Evolutionary conservation across 257 asterid species (phyloP), one percentile per base, ranked within the genome.

Genomic region (Marsdenia floribunda): DNA sequence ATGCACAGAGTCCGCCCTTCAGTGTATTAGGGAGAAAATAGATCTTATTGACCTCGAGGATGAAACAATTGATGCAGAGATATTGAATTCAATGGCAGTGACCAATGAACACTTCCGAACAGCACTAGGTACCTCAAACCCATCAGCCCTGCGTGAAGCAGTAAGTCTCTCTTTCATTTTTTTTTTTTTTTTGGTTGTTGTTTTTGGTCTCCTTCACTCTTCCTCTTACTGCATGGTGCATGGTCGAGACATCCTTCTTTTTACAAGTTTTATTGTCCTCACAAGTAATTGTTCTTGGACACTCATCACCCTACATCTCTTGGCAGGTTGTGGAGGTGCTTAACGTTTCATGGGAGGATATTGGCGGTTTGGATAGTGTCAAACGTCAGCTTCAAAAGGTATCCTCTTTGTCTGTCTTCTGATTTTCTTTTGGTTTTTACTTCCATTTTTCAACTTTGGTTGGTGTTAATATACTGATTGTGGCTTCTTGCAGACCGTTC

Each of bases 311-410:
- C 70, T 70, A 24, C 68, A 19, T 21, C 57, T 38, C 24, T 77
- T 79, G 69, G 73, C 73, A 86, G 88, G 90, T 84, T 47, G 91
- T 85, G 42, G 89, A 87, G 83, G 91, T 85, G 22, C 89, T 89
- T 29, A 81, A 87, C 35, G 85, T 85, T 21, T 79, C 86, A 2
- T 87, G 91, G 91, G 78, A 78, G n/a, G 91, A 85, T 64, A 85
- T 87, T 47, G 91, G 91, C 13, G 91, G 91, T 9, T 75, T 87
- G 76, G 89, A 83, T 24, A 79, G 74, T 19, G 81, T 87, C 74
- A 87, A 87, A 55, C 81, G 86, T 14, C 87, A 87, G 80, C 91
- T 87, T 78, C 89, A 87, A 75, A 87, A 87, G 84, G 88, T 86
- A 77, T 19, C 18, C 8, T 29, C 19, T 46, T 40, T 15, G 42